Evolutionary conservation across 1,284 basidiomycete species (phyloP).

Genomic region (Xanthoconium separans): DNA sequence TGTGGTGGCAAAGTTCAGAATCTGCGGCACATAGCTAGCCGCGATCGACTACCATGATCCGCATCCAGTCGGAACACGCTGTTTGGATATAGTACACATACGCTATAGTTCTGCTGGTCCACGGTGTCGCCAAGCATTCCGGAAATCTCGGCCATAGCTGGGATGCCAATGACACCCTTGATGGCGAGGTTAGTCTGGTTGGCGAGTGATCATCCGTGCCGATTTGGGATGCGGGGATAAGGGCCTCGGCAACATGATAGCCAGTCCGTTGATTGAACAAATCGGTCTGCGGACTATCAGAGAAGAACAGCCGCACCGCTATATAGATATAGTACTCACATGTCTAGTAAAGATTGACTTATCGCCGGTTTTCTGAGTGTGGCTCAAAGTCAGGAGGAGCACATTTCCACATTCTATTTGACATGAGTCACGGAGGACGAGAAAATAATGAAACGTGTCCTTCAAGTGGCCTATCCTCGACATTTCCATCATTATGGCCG

Average conservation of each 20-base stretch:
- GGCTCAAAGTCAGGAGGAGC: conserved; percentile 73
- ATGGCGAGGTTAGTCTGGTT: conserved; percentile 81
- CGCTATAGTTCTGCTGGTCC: conserved; percentile 57
- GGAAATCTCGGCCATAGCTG: conserved; percentile 62
- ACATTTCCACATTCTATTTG: conserved; percentile 66
- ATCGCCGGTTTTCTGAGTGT: conserved; percentile 60
- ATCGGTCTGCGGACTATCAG: conserved; percentile 37
- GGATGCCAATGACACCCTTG: conserved; percentile 75
- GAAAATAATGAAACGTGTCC: conserved; percentile 24
- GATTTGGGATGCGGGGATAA: conserved; percentile 60
- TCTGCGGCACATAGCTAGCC: conserved; percentile 52
- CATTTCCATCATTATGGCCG: conserved; percentile 62
- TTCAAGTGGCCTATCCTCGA: conserved; percentile 66
- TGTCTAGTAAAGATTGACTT: conserved; percentile 51
- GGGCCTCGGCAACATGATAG: conserved; percentile 64
- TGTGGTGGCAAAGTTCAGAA: conserved; percentile 51
- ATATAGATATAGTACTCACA: conserved; percentile 40
- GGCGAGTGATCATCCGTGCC: conserved; percentile 68
- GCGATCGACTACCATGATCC: conserved; percentile 47
- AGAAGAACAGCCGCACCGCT: background rate
- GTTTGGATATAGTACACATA: conserved; percentile 30
- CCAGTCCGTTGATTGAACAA: conserved; percentile 73
- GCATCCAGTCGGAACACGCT: background rate
- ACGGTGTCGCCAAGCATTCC: conserved; percentile 48
- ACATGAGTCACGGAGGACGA: background rate